A percentile compares a stretch with the other conserved stretches of the same genome.
These are phyloP conservation scores for Solanum habrochaites DNA, from an alignment of 257 asterid species.

Conservation along the genomic window DNA sequence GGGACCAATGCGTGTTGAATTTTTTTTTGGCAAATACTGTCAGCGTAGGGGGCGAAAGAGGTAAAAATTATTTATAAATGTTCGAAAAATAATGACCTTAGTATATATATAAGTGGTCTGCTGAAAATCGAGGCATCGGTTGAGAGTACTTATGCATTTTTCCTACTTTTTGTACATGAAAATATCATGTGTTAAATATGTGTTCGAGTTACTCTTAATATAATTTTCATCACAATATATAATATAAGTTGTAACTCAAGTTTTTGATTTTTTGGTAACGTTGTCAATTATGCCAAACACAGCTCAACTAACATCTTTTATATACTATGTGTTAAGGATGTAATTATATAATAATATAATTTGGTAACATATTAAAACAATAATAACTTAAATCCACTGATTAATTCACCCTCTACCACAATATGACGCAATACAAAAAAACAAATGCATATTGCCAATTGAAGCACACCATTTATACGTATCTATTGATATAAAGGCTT, in stretches of 20 bases:
- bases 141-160: fast-evolving
- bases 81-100: no score
- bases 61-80: no score
- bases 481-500: background rate
- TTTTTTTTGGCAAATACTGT: no score
- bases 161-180: background rate
- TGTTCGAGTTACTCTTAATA: background rate
- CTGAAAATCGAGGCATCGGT: fast-evolving
- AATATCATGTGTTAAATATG: background rate
- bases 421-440: background rate
- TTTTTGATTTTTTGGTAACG: no score
- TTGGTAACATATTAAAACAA: background rate
- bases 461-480: background rate
- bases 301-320: no score
- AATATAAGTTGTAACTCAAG: no score
- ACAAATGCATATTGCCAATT: background rate
- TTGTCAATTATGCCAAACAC: no score
- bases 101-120: no score
- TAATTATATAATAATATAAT: no score
- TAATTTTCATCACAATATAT: no score
- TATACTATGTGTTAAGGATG: background rate
- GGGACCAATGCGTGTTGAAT: no score
- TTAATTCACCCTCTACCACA: background rate
- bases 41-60: fast-evolving
- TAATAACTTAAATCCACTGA: background rate